Percentiles rank a stretch among this genome's conserved stretches.
These are phyloP conservation scores for Astrothelium subdiscretum DNA, from an alignment of 495 filamentous ascomycete species.

Conservation along the genomic window DNA sequence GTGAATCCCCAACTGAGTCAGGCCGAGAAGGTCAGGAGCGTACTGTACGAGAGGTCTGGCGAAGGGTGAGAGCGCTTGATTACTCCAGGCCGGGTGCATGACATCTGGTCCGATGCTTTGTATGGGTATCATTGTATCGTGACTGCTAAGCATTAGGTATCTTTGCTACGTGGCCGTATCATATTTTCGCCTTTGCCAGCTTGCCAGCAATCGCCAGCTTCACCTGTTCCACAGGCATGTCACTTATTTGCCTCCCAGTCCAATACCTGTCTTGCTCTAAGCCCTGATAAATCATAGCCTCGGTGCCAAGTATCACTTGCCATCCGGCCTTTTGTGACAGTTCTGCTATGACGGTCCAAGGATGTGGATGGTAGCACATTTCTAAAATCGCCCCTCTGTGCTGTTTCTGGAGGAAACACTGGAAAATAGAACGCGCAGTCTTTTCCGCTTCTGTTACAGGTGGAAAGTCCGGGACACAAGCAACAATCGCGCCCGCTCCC, in stretches of 20 bases:
- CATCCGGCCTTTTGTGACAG: constrained; percentile 47
- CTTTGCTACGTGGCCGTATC: too few relatives aligned
- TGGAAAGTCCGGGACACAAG: constrained; percentile 57
- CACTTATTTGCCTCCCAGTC: constrained; percentile 42
- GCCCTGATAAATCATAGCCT: constrained; percentile 66
- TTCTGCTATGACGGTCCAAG: constrained; percentile 51
- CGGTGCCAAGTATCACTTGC: constrained; percentile 57
- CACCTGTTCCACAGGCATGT: constrained; percentile 41
- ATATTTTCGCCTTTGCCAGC: constrained; percentile 8
- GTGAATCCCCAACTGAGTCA: constrained; percentile 44
- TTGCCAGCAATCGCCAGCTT: constrained; percentile 37
- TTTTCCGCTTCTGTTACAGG: constrained; percentile 50
- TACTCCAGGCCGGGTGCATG: constrained; percentile 45
- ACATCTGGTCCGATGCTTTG: not conserved
- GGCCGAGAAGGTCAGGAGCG: constrained; percentile 52
- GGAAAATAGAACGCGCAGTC: constrained; percentile 40
- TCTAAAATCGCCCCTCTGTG: constrained; percentile 59
- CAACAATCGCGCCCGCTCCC: constrained; percentile 49
- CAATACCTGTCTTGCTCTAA: constrained; percentile 56
- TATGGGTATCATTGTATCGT: too few relatives aligned
- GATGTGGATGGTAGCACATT: constrained; percentile 68
- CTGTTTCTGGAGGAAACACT: constrained; percentile 38
- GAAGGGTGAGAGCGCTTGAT: constrained; percentile 46
- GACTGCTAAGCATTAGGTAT: too few relatives aligned
- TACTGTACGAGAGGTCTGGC: constrained; percentile 58